Evolutionary conservation across 352 stramenopile species (phyloP), one percentile per base, ranked within the genome.

Genomic region (Phytophthora citricola): DNA sequence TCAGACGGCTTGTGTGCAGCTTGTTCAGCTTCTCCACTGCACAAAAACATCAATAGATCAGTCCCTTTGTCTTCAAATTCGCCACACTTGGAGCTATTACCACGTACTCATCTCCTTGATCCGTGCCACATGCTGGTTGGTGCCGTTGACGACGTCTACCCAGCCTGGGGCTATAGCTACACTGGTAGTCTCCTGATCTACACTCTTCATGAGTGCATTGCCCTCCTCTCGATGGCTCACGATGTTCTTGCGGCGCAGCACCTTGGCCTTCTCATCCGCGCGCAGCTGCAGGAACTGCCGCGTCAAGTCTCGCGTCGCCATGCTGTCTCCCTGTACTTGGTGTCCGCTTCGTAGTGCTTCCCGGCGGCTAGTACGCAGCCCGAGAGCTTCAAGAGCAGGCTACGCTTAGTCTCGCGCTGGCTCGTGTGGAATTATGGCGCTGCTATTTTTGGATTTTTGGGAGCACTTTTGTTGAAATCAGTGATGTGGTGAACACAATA

Each of bases 21-120:
- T 94, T 94, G 54, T 78, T 75, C 14, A 95, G 76, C 72, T 90
- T 90, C 50, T 95, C 87, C 85, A 94, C 87, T 95, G 66, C 40
- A 46, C 24, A 76, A 31, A 39, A 46, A 49, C 9, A 63, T 50
- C 10, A 58, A 55, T 24, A 40, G n/a, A 22, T 49, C 38, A 56
- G 45, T 29, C 39, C 5, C 10, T 49, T 1, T 29, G 12, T 38
- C 24, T 10, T 12, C 56, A 31, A 27, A 43, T 17, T 44, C 11
- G n/a, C 17, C 20, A 50, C 24, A 26, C 2, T 26, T 2, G 2
- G 10, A 12, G 31, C 31, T 36, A 46, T 26, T 27, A 43, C 51
- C 48, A 84, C 85, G 45, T 79, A 95, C 87, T 94, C 78, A 91
- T 84, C 40, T 80, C 77, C 61, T 91, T 93, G 51, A 95, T 91